Base-by-base conservation (phyloP, 2,329 filamentous ascomycete genomes). In the Coleophoma eucalyptorum region DNA sequence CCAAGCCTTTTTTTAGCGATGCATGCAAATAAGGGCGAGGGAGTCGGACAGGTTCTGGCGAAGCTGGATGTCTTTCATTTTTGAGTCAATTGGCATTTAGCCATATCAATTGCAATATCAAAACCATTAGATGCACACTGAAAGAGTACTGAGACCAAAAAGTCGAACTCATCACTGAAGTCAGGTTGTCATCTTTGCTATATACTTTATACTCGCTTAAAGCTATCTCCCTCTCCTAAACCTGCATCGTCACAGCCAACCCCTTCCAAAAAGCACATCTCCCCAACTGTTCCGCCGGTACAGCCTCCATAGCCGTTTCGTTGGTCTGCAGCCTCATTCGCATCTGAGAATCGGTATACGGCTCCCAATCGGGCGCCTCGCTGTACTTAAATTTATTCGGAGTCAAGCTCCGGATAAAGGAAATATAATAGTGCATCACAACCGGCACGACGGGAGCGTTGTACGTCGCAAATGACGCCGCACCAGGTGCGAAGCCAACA, bases 341-440 rank as follows among this genome's bases (percentile, higher is more conserved):
- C 46, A 49, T 57, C 46, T 50, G 47, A 13, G 55, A 57, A 47
- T 48, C 34, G 5, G 55, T 56, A 54, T 58, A 62, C 16, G 43
- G 48, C 19, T 61, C 49, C 65, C 66, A 69, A 21, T 51, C 19
- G 4, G 67, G 67, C 12, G 66, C 66, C 1, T 18, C 38, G 0
- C 38, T 19, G 34, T 54, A 53, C n/a, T 64, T 63, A 48, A 66
- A 59, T 5, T 60, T 66, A 51, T 75, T 76, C 8, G 69, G 72
- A 54, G 68, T 60, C 38, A 68, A 65, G 16, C 57, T 62, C 18
- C 64, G 57, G 41, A 71, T 67, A 53, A 77, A 76, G n/a, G 67
- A 71, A 11, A 73, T 68, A 63, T 66, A 75, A 53, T 75, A 76
- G 13, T 67, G 51, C 67, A 69, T 70, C 20, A 67, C 52, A 2